phyloP scores from a whole-genome alignment of 345 rosid genomes.

The Arabidopsis suecica region DNA sequence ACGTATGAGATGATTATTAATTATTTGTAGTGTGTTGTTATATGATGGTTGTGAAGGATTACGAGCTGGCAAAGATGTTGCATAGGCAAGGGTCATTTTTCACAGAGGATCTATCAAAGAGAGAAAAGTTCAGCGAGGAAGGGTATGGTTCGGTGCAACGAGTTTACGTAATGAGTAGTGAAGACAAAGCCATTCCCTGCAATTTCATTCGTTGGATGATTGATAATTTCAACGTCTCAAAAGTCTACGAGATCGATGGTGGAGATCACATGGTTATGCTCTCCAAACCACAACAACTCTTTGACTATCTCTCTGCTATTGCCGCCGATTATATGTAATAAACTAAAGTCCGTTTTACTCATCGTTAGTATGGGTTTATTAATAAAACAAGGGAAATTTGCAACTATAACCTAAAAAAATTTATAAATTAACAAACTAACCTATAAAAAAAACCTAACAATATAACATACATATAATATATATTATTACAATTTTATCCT shows the following conservation, averaged over 20 bases:
- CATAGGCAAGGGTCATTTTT: constrained; percentile 47
- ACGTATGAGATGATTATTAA: not conserved
- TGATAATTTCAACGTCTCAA: constrained; percentile 43
- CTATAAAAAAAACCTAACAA: too few relatives aligned
- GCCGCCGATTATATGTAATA: constrained; percentile 1
- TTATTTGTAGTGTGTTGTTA: not conserved
- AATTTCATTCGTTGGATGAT: constrained; percentile 49
- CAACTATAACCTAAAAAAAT: too few relatives aligned
- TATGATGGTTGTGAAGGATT: constrained; percentile 29
- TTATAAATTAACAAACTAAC: too few relatives aligned
- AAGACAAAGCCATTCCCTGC: constrained; percentile 45
- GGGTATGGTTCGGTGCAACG: constrained; percentile 45
- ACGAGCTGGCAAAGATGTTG: constrained; percentile 42
- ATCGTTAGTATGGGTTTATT: not conserved
- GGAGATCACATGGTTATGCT: constrained; percentile 50
- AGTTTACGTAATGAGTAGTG: constrained; percentile 43
- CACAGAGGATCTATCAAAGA: constrained; percentile 40
- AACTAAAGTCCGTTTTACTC: not conserved
- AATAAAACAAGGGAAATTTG: not conserved
- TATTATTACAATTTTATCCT: too few relatives aligned
- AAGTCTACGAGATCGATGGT: constrained; percentile 42
- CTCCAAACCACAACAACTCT: constrained; percentile 42
- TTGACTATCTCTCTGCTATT: constrained; percentile 31
- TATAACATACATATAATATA: too few relatives aligned
- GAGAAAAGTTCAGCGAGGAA: constrained; percentile 32